These are phyloP conservation scores for Fusarium dlaminii DNA, from an alignment of 2,329 filamentous ascomycete genomes.

Conservation along the genomic window DNA sequence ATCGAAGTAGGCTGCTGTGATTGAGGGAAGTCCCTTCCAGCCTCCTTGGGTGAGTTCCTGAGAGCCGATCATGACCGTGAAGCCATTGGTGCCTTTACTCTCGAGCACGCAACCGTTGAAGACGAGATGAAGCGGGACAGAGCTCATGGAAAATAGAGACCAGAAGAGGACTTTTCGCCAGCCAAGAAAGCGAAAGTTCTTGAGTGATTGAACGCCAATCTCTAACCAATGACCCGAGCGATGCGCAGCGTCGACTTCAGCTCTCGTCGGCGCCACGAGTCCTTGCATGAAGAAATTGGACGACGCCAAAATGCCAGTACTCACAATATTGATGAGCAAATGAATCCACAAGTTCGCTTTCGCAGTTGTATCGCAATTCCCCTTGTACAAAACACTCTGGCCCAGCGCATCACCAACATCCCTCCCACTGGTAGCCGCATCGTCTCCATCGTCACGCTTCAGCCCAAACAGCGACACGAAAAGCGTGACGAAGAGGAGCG, in stretches of 20 bases:
- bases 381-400: constrained; percentile 5
- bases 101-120: constrained; percentile 21
- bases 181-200: constrained; percentile 22
- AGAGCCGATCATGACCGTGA: constrained; percentile 6
- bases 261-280: constrained; percentile 46
- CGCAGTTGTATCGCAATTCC: not conserved
- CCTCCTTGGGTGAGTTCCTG: not conserved
- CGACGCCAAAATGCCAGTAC: constrained; percentile 45
- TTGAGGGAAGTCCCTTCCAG: not conserved
- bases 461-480: constrained; percentile 21
- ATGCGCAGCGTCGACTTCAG: constrained; percentile 42
- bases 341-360: constrained; percentile 23
- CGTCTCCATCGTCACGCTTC: not conserved
- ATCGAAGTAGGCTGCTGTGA: not conserved
- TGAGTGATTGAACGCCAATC: constrained; percentile 36
- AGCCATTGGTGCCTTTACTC: constrained; percentile 22
- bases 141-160: constrained; percentile 10
- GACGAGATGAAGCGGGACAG: constrained; percentile 16
- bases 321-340: constrained; percentile 25
- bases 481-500: not conserved
- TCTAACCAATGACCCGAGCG: constrained; percentile 25
- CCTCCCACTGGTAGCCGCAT: fast-evolving
- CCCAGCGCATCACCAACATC: not conserved
- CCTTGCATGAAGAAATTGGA: constrained; percentile 52
- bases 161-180: constrained; percentile 14